Evolutionary conservation across 306 rosid species (phyloP), one percentile per base, ranked within the genome.

Genomic region (Arachis hypogaea): DNA sequence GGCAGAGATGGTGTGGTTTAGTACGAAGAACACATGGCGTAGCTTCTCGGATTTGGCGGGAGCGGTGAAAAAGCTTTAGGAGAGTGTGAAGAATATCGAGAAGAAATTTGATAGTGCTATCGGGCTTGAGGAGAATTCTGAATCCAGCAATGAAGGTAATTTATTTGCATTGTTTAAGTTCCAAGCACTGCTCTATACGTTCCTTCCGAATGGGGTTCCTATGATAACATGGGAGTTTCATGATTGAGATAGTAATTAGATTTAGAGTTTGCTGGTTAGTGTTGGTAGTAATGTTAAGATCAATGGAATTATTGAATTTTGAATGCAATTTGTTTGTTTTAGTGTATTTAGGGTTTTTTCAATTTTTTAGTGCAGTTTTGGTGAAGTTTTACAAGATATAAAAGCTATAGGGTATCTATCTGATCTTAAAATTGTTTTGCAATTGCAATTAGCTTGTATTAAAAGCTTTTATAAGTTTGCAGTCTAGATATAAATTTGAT

Each of bases 221-320:
- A 11, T 47, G 54, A 10, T 66, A 11, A n/a, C 59, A 3, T 66
- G 54, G 66, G 65, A 59, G 62, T 59, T 75, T 47, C 57, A 28
- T 72, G 55, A 68, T 64, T 62, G 78, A 66, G 68, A 33, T 73
- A 64, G n/a, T 12, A 12, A 7, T 0, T 51, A 51, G 57, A 60
- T 59, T 63, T 33, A 38, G 66, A 42, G 47, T 42, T 38, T 60
- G 11, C 73, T 63, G 50, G 50, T 40, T 61, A 46, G 11, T 64
- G 46, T 68, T 63, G 12, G 59, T 66, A 22, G 43, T 11, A 12
- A n/a, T 51, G 57, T 51, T 51, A 16, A 11, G 18, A 51, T 11
- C 56, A 51, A 18, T 11, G 56, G n/a, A 47, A 47, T 47, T 56
- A 60, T 55, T 46, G 43, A 59, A 33, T 63, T 63, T 63, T 14